A percentile compares a stretch with the other conserved stretches of the same genome.
phyloP scores from a whole-genome alignment of 257 asterid genomes.

The Dorcoceras hygrometricum region DNA sequence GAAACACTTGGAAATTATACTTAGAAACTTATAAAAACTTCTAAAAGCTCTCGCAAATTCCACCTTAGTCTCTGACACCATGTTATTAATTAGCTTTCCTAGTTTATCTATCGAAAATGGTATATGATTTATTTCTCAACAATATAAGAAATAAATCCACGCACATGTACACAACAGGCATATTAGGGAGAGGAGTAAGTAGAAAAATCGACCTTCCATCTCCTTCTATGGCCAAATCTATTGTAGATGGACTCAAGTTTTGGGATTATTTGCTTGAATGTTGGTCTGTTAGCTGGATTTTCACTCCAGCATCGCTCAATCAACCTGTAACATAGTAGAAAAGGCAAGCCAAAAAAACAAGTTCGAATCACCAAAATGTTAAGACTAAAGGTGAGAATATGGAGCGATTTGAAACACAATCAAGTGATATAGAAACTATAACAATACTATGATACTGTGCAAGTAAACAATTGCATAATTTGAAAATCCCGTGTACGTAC shows the following conservation, averaged over 20 bases:
- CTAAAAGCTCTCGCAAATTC: no score
- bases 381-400: background rate
- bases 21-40: no score
- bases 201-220: constrained; percentile 68
- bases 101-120: background rate
- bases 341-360: background rate
- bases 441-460: background rate
- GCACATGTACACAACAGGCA: background rate
- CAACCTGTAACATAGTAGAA: constrained; percentile 47
- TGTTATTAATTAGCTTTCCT: background rate
- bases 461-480: background rate
- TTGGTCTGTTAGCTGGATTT: constrained; percentile 66
- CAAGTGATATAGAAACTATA: background rate
- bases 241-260: constrained; percentile 60
- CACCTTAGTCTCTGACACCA: background rate
- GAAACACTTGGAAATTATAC: no score
- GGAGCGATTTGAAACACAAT: background rate
- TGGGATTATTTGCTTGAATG: constrained; percentile 83
- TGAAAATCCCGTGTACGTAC: constrained; percentile 34
- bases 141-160: background rate
- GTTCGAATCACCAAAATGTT: background rate
- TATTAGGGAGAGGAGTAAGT: constrained; percentile 6
- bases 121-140: background rate
- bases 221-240: constrained; percentile 66
- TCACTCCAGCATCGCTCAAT: constrained; percentile 90